phyloP scores from a whole-genome alignment of 2,329 filamentous ascomycete genomes.

The Gnomoniopsis smithogilvyi region DNA sequence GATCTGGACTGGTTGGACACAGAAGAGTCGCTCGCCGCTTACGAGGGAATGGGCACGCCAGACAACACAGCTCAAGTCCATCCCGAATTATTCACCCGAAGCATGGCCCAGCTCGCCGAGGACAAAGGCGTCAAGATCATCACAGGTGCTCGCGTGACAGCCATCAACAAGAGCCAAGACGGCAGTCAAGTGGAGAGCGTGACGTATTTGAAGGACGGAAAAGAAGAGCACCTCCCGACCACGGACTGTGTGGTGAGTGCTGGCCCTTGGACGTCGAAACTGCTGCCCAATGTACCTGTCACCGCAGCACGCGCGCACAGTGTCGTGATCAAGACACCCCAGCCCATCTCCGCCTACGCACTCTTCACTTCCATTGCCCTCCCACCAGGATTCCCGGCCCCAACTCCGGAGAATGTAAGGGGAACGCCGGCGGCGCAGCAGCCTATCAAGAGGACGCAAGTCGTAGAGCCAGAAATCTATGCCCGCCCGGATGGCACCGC shows the following conservation, averaged over 20 bases:
- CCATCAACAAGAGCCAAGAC: slow-evolving; percentile 24
- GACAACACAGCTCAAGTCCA: slow-evolving; percentile 73
- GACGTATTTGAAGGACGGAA: slow-evolving; percentile 18
- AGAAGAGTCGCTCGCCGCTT: slow-evolving; percentile 42
- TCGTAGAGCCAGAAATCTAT: slow-evolving; percentile 72
- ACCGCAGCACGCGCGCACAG: slow-evolving; percentile 41
- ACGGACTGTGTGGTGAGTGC: slow-evolving; percentile 34
- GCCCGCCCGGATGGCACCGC: slow-evolving; percentile 71
- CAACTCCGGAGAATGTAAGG: slow-evolving; percentile 23
- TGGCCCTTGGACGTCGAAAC: slow-evolving; percentile 42
- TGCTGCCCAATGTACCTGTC: slow-evolving; percentile 41
- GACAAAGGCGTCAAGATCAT: slow-evolving; percentile 57
- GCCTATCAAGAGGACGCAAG: slow-evolving; percentile 29
- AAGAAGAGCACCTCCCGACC: slow-evolving; percentile 19
- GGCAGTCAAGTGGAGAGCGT: slow-evolving; percentile 19
- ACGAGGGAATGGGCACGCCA: slow-evolving; percentile 41
- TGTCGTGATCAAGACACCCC: slow-evolving; percentile 38
- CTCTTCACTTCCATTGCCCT: slow-evolving; percentile 71
- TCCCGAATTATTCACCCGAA: slow-evolving; percentile 71
- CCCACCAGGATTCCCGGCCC: slow-evolving; percentile 46
- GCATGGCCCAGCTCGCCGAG: slow-evolving; percentile 65
- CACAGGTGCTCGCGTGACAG: slow-evolving; percentile 28
- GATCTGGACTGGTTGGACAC: slow-evolving; percentile 69
- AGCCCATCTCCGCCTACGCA: slow-evolving; percentile 52
- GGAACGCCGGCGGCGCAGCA: neutral